phyloP scores from a whole-genome alignment of 805 yeast species.

The Candida ulmi region DNA sequence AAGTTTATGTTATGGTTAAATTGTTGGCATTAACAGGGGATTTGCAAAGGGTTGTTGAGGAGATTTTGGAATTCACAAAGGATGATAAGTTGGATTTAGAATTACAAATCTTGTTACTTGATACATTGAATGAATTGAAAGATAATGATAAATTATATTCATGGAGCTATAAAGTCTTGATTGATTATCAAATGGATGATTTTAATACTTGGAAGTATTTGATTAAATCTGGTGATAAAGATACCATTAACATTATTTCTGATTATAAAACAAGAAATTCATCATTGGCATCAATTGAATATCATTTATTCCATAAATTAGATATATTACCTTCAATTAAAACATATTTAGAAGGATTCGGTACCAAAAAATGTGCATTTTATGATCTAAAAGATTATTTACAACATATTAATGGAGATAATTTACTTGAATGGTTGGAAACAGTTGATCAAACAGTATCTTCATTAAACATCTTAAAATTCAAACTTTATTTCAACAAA shows the following conservation, averaged over 20 bases:
- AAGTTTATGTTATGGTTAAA: slow-evolving; percentile 52
- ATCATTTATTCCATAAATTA: slow-evolving; percentile 22
- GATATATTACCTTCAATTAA: slow-evolving; percentile 26
- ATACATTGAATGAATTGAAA: slow-evolving; percentile 35
- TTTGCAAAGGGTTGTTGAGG: slow-evolving; percentile 30
- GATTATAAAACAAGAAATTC: slow-evolving; percentile 47
- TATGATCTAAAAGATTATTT: slow-evolving; percentile 45
- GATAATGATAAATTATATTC: slow-evolving; percentile 40
- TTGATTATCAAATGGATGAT: slow-evolving; percentile 56
- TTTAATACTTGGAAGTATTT: slow-evolving; percentile 66
- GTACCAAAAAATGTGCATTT: slow-evolving; percentile 59
- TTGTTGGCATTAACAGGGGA: slow-evolving; percentile 37
- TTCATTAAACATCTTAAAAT: slow-evolving; percentile 43
- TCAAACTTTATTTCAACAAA: slow-evolving; percentile 31
- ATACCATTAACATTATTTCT: slow-evolving; percentile 29
- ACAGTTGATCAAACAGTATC: slow-evolving; percentile 18
- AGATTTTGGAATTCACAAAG: slow-evolving; percentile 27
- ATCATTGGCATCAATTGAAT: slow-evolving; percentile 46
- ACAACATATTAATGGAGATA: slow-evolving; percentile 5
- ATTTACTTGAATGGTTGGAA: slow-evolving; percentile 20
- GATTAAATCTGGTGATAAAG: slow-evolving; percentile 37
- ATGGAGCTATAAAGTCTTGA: slow-evolving; percentile 36
- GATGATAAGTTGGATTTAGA: slow-evolving; percentile 48
- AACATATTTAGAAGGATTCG: slow-evolving; percentile 35
- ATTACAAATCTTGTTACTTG: slow-evolving; percentile 48